A percentile compares a stretch with the other conserved stretches of the same genome.
These are phyloP conservation scores for Mucor velutinosus DNA, from an alignment of 371 early-diverging fungal genomes.

Conservation along the genomic window DNA sequence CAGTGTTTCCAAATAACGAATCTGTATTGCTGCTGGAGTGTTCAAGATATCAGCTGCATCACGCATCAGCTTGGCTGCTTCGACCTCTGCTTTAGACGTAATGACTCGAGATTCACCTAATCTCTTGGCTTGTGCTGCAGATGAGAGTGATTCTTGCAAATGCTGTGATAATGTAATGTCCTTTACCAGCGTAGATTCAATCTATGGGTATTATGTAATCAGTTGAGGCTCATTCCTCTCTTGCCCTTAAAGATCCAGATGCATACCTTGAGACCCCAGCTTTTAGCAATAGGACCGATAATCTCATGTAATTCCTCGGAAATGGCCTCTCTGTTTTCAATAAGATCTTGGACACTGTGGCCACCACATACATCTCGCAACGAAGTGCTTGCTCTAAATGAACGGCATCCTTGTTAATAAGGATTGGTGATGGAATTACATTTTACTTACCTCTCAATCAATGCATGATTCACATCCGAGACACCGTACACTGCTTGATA, in stretches of 20 bases:
- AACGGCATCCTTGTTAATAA: neutral
- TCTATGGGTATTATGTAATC: constrained; percentile 19
- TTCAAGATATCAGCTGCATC: constrained; percentile 82
- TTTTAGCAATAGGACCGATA: constrained; percentile 54
- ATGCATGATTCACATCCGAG: constrained; percentile 69
- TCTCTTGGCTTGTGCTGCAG: constrained; percentile 88
- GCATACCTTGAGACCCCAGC: constrained; percentile 74
- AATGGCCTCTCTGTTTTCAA: constrained; percentile 89
- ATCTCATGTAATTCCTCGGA: constrained; percentile 79
- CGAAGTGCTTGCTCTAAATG: constrained; percentile 64
- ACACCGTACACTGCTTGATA: constrained; percentile 82
- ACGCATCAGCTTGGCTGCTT: constrained; percentile 90
- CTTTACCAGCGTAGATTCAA: constrained; percentile 84
- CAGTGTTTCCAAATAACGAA: constrained; percentile 86
- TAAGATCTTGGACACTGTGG: constrained; percentile 66
- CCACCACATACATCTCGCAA: constrained; percentile 68
- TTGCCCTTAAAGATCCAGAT: neutral
- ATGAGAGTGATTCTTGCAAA: constrained; percentile 79
- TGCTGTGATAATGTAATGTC: constrained; percentile 76
- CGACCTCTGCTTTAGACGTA: constrained; percentile 89
- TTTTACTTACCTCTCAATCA: constrained; percentile 65
- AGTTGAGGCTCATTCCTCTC: neutral
- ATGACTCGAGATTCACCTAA: constrained; percentile 91
- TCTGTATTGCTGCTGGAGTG: constrained; percentile 82
- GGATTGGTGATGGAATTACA: neutral